Base-by-base conservation (phyloP, 495 filamentous ascomycete species). In the Astrothelium subdiscretum region DNA sequence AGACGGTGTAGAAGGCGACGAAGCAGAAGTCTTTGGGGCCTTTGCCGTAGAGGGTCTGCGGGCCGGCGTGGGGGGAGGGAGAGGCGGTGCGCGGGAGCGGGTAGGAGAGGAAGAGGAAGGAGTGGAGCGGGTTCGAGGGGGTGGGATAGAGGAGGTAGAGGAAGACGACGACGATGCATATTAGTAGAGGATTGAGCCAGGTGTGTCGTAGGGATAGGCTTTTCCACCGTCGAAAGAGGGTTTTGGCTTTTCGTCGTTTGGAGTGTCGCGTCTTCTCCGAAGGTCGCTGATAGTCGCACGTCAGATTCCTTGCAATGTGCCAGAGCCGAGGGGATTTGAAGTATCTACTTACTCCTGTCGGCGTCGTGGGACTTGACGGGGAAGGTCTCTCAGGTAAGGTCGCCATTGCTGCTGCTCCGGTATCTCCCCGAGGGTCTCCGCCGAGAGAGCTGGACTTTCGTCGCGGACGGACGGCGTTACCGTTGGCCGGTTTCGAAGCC, bases 21-120 rank as follows among this genome's bases (percentile, higher is more conserved):
- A 97, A 94, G 24, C 86, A 84, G 59, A 96, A 81, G 73, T 97
- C 92, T 73, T 84, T 85, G 42, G 71, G 77, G 10, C 94, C 94
- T 71, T 98, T 98, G 67, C 89, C 94, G 76, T 97, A 98, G 73
- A 92, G 88, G 59, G 78, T 76, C 1, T 80, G 95, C 71, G 97
- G 95, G 67, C 89, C 92, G 76, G 96, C 95, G 73, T 91, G 87
- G 59, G 78, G 74, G 3, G 73, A 72, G 12, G 74, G 71, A n/a
- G 69, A 65, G 32, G 68, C 59, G 32, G 78, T 72, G 8, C 71
- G 79, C 10, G 87, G 81, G 32, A 92, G 78, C 35, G 83, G 81
- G 74, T 98, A 98, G 52, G 95, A 96, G 42, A 98, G 85, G 83
- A 96, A 97, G 72, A 98, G 84, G 68, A 90, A 92, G 74, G 78